Percentiles rank a stretch among this genome's conserved stretches.
phyloP scores from a whole-genome alignment of 75 land plant genomes.

The Selaginella moellendorffii region DNA sequence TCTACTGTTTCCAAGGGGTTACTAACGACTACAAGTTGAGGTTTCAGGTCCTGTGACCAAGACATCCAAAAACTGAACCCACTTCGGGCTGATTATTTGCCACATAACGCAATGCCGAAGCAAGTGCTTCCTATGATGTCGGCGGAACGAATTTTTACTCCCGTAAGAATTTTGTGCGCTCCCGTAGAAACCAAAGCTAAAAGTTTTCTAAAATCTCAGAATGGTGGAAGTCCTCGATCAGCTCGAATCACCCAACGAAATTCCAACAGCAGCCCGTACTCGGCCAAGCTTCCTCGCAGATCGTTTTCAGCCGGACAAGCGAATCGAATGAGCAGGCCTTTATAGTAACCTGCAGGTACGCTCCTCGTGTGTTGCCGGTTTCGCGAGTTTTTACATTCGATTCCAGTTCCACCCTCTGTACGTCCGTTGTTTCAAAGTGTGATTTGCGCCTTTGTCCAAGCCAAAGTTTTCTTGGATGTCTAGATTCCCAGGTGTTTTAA shows the following conservation, averaged over 20 bases:
- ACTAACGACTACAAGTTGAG: too few relatives aligned
- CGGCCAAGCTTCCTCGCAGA: not conserved
- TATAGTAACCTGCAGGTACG: too few relatives aligned
- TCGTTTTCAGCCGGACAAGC: not conserved
- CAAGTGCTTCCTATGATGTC: conserved; percentile 27
- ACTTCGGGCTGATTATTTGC: conserved; percentile 13
- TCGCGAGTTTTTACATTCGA: too few relatives aligned
- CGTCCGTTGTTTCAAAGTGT: too few relatives aligned
- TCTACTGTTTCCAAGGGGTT: too few relatives aligned
- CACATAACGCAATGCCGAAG: conserved; percentile 24
- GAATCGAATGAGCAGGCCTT: not conserved
- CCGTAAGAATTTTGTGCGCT: not conserved
- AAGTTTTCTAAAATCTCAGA: too few relatives aligned
- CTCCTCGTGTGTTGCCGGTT: too few relatives aligned
- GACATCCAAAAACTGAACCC: conserved; percentile 20
- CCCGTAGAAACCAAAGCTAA: too few relatives aligned
- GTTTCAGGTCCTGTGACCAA: conserved; percentile 30
- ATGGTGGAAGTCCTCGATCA: not conserved
- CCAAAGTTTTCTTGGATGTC: too few relatives aligned
- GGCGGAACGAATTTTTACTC: conserved; percentile 22
- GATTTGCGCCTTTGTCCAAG: too few relatives aligned
- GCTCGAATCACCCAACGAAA: not conserved
- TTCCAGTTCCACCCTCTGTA: too few relatives aligned
- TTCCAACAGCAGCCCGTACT: not conserved
- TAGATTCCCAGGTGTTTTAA: too few relatives aligned